A percentile compares a stretch with the other conserved stretches of the same genome.
Evolutionary conservation across 257 asterid species (phyloP).

Genomic region (Przewalskia tangutica): DNA sequence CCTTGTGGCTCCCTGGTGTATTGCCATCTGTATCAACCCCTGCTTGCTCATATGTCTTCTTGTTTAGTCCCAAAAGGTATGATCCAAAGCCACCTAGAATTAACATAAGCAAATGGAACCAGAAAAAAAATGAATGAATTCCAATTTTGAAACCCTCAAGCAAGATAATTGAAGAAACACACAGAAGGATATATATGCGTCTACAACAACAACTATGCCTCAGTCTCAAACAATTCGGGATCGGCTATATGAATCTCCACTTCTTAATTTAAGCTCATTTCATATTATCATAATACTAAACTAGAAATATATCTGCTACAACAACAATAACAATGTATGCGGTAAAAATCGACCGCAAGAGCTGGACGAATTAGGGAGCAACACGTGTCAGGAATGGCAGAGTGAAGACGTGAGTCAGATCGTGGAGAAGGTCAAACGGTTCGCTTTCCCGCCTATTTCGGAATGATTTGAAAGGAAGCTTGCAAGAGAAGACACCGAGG

Average conservation of each 20-base stretch:
- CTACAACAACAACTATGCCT: background rate
- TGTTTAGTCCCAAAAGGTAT: slow-evolving; percentile 47
- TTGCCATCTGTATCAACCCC: slow-evolving; percentile 57
- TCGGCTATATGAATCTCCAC: background rate
- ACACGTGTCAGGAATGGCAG: too few relatives aligned
- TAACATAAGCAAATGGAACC: slow-evolving; percentile 7
- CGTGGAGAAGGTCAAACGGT: too few relatives aligned
- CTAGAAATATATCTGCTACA: background rate
- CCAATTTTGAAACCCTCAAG: background rate
- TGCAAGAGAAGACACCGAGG: too few relatives aligned
- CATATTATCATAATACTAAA: background rate
- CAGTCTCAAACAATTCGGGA: background rate
- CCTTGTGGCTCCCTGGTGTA: slow-evolving; percentile 37
- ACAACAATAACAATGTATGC: background rate
- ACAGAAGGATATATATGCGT: background rate
- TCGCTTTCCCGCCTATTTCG: too few relatives aligned
- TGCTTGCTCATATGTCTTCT: slow-evolving; percentile 45
- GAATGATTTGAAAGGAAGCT: too few relatives aligned
- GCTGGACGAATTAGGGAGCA: too few relatives aligned
- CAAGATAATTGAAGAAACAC: background rate
- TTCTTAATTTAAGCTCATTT: background rate
- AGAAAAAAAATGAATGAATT: background rate
- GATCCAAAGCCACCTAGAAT: slow-evolving; percentile 64
- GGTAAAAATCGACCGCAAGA: too few relatives aligned
- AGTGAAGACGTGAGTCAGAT: too few relatives aligned